These are phyloP conservation scores for Diplocarpon rosae DNA, from an alignment of 2,329 filamentous ascomycete genomes.

Conservation along the genomic window DNA sequence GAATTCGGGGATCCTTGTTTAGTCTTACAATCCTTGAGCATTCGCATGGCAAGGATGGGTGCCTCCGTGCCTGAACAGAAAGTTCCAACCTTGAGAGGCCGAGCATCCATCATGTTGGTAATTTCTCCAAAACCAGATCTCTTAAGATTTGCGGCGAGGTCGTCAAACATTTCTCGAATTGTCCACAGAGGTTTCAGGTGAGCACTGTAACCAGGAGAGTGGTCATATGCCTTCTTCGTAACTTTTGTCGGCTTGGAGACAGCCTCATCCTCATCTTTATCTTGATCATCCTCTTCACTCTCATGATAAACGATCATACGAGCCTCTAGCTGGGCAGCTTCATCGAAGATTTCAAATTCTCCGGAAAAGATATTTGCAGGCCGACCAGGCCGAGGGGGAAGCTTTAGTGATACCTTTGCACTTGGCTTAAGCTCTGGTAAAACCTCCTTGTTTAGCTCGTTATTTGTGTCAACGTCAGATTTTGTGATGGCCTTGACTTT, in stretches of 20 bases:
- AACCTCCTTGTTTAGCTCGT: too few relatives aligned
- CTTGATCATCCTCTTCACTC: background rate
- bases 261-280: background rate
- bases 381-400: too few relatives aligned
- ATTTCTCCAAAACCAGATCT: background rate
- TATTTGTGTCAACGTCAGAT: too few relatives aligned
- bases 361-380: too few relatives aligned
- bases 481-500: too few relatives aligned
- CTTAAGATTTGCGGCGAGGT: background rate
- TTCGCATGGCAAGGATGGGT: constrained; percentile 1
- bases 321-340: too few relatives aligned
- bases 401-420: too few relatives aligned
- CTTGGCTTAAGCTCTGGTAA: too few relatives aligned
- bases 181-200: background rate
- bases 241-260: background rate
- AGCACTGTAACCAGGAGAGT: background rate
- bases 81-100: background rate
- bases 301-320: background rate
- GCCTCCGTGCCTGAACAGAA: constrained; percentile 1
- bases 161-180: background rate
- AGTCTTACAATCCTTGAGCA: background rate
- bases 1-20: background rate
- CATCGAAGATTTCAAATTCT: too few relatives aligned
- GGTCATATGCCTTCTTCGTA: background rate
- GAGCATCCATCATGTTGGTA: background rate